Percentiles rank a stretch among this genome's conserved stretches.
Conservation (phyloP, 2,329 filamentous ascomycete species). For the Cytospora chrysosperma region DNA sequence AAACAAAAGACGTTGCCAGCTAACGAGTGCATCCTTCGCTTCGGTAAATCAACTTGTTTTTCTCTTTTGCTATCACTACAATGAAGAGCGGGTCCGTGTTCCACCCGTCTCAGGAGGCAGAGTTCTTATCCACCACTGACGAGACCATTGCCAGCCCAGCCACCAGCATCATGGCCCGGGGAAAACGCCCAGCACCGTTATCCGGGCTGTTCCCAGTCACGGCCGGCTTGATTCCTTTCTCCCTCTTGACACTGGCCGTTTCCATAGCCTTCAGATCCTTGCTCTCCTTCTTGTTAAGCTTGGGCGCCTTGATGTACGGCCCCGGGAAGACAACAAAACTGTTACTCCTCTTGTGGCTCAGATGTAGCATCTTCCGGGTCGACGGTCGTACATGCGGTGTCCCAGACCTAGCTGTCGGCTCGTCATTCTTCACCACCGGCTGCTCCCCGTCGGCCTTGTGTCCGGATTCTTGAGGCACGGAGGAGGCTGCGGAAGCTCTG, state of each 20-base stretch:
- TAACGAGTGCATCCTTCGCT: not conserved
- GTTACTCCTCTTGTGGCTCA: constrained; percentile 18
- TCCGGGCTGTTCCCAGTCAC: not conserved
- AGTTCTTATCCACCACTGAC: constrained; percentile 26
- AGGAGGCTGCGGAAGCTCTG: not conserved
- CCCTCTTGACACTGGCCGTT: constrained; percentile 1
- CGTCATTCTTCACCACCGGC: not conserved
- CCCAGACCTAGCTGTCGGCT: not conserved
- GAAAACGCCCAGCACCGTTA: constrained; percentile 22
- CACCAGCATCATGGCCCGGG: constrained; percentile 33
- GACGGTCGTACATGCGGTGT: not conserved
- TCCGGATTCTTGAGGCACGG: not conserved
- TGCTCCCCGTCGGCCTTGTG: not conserved
- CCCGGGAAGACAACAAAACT: constrained; percentile 8
- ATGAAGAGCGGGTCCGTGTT: not conserved
- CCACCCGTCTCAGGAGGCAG: constrained; percentile 6
- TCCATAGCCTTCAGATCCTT: constrained; percentile 11
- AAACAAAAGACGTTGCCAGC: too few species aligned
- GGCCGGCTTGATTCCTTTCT: not conserved
- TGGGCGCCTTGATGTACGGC: constrained; percentile 8
- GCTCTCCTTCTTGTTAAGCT: constrained; percentile 17
- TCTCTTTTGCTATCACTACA: not conserved
- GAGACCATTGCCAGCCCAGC: constrained; percentile 32
- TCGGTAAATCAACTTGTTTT: not conserved
- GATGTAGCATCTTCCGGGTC: constrained; percentile 8